A percentile compares a stretch with the other conserved stretches of the same genome.
Evolutionary conservation across 176 grass and related monocot species (phyloP).

Genomic region (Oryza rufipogon): DNA sequence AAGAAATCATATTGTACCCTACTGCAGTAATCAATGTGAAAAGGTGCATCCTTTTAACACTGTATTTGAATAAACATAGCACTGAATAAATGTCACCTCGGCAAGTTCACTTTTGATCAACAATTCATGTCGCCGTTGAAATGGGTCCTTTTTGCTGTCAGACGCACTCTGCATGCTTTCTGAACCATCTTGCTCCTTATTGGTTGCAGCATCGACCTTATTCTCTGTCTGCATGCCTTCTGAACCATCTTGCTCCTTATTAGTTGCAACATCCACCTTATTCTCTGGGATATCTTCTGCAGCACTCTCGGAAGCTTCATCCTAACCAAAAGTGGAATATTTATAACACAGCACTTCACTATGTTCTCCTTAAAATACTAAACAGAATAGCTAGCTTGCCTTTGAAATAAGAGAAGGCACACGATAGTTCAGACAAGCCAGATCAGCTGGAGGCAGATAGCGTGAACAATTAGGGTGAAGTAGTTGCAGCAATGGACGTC

Average conservation of each 20-base stretch:
- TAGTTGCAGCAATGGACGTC: conserved; percentile 73
- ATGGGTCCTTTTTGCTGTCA: conserved; percentile 83
- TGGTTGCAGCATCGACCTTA: conserved; percentile 25
- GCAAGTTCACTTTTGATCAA: conserved; percentile 79
- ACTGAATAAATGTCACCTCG: conserved; percentile 53
- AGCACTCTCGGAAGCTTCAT: conserved; percentile 40
- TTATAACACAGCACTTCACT: conserved; percentile 9
- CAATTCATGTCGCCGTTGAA: conserved; percentile 72
- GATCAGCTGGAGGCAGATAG: conserved; percentile 72
- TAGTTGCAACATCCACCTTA: conserved; percentile 27
- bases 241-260: conserved; percentile 32
- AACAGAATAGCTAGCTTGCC: conserved; percentile 48
- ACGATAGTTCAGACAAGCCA: conserved; percentile 68
- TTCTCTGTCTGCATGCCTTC: conserved; percentile 38
- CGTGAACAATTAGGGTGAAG: conserved; percentile 77
- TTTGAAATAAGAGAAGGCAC: conserved; percentile 77
- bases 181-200: conserved; percentile 32
- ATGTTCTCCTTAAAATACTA: not conserved
- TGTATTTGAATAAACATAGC: not conserved
- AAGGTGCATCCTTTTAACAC: not conserved
- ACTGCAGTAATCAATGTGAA: conserved; percentile 8
- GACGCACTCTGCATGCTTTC: conserved; percentile 35
- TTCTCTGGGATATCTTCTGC: conserved; percentile 25
- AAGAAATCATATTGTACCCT: conserved; percentile 3
- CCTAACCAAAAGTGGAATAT: conserved; percentile 47